A percentile compares a stretch with the other conserved stretches of the same genome.
Evolutionary conservation across 805 yeast genomes (phyloP).

Genomic region (Saccharomycodes ludwigii): DNA sequence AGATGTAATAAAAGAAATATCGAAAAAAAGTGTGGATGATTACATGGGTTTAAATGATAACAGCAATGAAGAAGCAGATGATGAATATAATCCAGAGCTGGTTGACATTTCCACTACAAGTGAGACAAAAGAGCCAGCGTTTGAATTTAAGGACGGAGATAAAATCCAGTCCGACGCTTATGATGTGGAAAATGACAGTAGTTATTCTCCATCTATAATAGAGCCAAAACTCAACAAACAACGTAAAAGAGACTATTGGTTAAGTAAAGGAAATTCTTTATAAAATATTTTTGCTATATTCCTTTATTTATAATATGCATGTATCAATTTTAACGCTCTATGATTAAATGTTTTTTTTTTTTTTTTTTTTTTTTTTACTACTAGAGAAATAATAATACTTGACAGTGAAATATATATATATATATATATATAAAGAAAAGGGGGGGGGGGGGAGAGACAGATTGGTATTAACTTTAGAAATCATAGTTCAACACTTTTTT

Average conservation of each 20-base stretch:
- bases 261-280: conserved; percentile 22
- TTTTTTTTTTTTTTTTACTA: conserved; percentile 3
- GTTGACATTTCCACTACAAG: conserved; percentile 5
- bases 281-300: conserved; percentile 5
- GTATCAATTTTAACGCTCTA: background rate
- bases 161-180: too few relatives aligned
- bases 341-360: conserved; percentile 4
- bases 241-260: conserved; percentile 26
- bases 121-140: too few relatives aligned
- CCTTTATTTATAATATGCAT: background rate
- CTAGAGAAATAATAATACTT: background rate
- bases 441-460: too few relatives aligned
- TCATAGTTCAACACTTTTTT: conserved; percentile 6
- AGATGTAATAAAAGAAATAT: background rate
- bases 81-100: conserved; percentile 7
- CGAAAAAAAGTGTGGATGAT: conserved; percentile 10
- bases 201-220: too few relatives aligned
- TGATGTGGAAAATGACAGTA: too few relatives aligned
- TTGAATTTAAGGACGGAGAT: too few relatives aligned
- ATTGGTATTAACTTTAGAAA: conserved; percentile 1
- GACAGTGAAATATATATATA: conserved; percentile 1
- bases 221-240: conserved; percentile 5
- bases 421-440: background rate
- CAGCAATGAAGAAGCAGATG: conserved; percentile 16
- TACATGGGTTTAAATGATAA: conserved; percentile 18